A percentile compares a stretch with the other conserved stretches of the same genome.
These are phyloP conservation scores for Vigna hirtella DNA, from an alignment of 306 rosid species.

Conservation along the genomic window DNA sequence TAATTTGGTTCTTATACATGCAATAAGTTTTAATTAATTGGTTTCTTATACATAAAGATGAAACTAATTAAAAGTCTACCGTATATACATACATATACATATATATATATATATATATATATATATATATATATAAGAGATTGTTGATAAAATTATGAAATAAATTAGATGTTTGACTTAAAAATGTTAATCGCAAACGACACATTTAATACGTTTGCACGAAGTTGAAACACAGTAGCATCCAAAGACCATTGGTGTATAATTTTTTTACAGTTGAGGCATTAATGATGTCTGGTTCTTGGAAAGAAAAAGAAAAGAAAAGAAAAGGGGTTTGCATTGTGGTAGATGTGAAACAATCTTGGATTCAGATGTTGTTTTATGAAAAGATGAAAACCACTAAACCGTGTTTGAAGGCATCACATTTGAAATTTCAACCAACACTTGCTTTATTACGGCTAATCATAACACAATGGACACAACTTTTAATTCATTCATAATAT, in stretches of 20 bases:
- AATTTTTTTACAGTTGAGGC: not conserved
- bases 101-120: too few species aligned
- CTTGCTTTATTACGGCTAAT: not conserved
- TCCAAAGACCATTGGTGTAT: too few species aligned
- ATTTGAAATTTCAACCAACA: constrained; percentile 13
- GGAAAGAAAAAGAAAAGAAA: constrained; percentile 1
- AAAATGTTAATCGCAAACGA: too few species aligned
- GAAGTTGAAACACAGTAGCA: too few species aligned
- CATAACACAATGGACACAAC: not conserved
- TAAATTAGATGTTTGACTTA: too few species aligned
- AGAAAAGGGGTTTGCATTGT: not conserved
- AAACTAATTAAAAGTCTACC: too few species aligned
- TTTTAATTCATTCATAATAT: not conserved
- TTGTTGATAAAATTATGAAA: too few species aligned
- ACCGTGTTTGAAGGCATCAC: constrained; percentile 8
- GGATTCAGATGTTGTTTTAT: constrained; percentile 21
- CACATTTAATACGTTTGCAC: not conserved
- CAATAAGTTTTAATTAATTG: too few species aligned
- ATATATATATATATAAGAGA: too few species aligned
- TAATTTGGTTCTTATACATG: too few species aligned
- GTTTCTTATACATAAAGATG: too few species aligned
- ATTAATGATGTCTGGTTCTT: constrained; percentile 27
- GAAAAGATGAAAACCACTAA: constrained; percentile 17
- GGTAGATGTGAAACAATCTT: constrained; percentile 51
- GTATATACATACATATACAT: too few species aligned